Evolutionary conservation across 768 basidiomycete species (phyloP), one percentile per base, ranked within the genome.

Genomic region (Astraeus odoratus): DNA sequence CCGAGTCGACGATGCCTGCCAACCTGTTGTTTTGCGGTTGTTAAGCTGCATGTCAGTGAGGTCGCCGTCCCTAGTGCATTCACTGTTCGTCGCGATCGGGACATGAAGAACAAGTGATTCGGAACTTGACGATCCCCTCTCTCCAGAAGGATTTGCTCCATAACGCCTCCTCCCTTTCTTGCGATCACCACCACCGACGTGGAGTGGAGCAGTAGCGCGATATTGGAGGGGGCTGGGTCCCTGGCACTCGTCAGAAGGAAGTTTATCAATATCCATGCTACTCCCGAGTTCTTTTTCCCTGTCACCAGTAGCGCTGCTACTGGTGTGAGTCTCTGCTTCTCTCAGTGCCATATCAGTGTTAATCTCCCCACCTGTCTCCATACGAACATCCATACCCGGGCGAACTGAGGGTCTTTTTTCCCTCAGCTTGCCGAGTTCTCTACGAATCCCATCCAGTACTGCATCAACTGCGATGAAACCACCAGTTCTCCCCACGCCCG

Each of bases 401-500:
- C 36, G 47, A 41, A 29, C 51, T 40, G 22, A 29, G 33, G 18
- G 46, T 20, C 43, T 43, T 19, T 42, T 55, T 34, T 67, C 68
- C 39, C 56, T 54, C 8, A 56, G 57, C 48, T 60, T 69, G 20
- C 57, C 61, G 57, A 83, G 54, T 64, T 91, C 86, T 41, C 73
- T 61, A 55, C 77, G 67, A 3, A 92, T 67, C 4, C 78, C 83
- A 57, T 90, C 86, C 43, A 94, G 68, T n/a, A 90, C 71, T 7
- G 89, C 83, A 59, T 92, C 89, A 1, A 95, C 78, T 7, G 88
- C 81, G 57, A 97, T 92, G 62, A 90, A 97, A 20, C 86, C 88
- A 18, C 95, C 95, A 0, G 95, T 97, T 33, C 95, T 76, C 0
- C 95, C 95, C 5, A 96, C 92, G 16, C 95, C 95, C 0, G 95